A percentile compares a stretch with the other conserved stretches of the same genome.
These are phyloP conservation scores for Insectozyma bohioensis DNA, from an alignment of 1,139 yeast species.

Conservation along the genomic window DNA sequence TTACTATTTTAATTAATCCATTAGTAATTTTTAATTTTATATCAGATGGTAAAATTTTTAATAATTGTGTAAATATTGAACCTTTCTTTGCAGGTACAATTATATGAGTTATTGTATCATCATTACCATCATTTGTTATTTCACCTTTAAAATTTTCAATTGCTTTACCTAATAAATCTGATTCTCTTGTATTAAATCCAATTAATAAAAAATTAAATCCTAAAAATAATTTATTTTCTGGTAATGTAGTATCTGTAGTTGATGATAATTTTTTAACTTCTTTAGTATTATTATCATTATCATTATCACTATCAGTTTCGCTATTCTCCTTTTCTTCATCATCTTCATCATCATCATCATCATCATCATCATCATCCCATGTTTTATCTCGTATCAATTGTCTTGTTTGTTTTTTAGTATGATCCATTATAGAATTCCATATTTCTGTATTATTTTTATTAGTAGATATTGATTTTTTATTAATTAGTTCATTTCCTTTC, in stretches of 20 bases:
- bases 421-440: constrained; percentile 55
- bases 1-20: constrained; percentile 38
- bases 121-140: constrained; percentile 20
- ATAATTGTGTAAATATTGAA: constrained; percentile 23
- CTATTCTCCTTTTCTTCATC: neutral
- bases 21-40: constrained; percentile 23
- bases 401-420: constrained; percentile 19
- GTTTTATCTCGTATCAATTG: constrained; percentile 20
- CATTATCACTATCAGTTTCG: neutral
- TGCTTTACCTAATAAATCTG: constrained; percentile 31
- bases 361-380: constrained; percentile 30
- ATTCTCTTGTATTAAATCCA: constrained; percentile 39
- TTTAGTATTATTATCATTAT: neutral
- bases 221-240: constrained; percentile 30
- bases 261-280: too few species aligned
- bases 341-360: constrained; percentile 10
- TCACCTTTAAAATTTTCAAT: constrained; percentile 46
- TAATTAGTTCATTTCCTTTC: constrained; percentile 9
- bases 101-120: constrained; percentile 34
- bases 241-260: too few species aligned
- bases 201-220: constrained; percentile 36
- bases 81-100: constrained; percentile 43
- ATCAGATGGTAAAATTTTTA: constrained; percentile 25
- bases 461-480: neutral
- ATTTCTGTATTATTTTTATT: constrained; percentile 26